Conservation (phyloP, 257 asterid species). For the Solanum corneliomulleri region DNA sequence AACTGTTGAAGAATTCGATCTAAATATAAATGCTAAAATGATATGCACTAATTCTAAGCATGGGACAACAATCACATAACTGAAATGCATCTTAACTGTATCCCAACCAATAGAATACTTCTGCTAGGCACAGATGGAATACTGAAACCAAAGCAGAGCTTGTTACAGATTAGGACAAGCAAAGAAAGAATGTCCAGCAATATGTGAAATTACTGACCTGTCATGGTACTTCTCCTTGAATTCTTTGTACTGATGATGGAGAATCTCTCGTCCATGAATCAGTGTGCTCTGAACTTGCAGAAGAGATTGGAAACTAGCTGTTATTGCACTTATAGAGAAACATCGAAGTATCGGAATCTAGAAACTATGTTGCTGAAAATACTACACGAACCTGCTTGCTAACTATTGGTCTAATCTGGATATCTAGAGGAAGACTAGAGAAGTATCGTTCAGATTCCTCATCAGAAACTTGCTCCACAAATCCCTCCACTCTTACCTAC, state of each 20-base stretch:
- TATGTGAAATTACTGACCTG: constrained; percentile 38
- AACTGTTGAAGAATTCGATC: not conserved
- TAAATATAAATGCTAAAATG: not conserved
- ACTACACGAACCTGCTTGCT: constrained; percentile 56
- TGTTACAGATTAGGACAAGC: not conserved
- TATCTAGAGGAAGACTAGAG: constrained; percentile 72
- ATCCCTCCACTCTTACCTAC: constrained; percentile 79
- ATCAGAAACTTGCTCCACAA: constrained; percentile 54
- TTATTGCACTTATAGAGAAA: not conserved
- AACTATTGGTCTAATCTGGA: constrained; percentile 72
- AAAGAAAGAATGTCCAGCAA: not conserved
- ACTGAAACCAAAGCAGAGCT: not conserved
- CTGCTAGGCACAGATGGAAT: not conserved
- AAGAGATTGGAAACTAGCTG: not conserved
- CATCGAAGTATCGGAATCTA: not conserved
- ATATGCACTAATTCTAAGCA: not conserved
- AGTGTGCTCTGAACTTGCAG: constrained; percentile 37
- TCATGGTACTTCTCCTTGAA: constrained; percentile 51
- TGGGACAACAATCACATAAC: not conserved
- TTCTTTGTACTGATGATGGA: constrained; percentile 41
- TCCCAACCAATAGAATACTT: not conserved
- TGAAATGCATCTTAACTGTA: not conserved
- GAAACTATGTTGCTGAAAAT: not conserved
- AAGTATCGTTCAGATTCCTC: constrained; percentile 73
- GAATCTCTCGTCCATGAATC: constrained; percentile 54